A percentile compares a stretch with the other conserved stretches of the same genome.
Evolutionary conservation across 345 rosid species (phyloP).

Genomic region (Noccaea bulbosa): DNA sequence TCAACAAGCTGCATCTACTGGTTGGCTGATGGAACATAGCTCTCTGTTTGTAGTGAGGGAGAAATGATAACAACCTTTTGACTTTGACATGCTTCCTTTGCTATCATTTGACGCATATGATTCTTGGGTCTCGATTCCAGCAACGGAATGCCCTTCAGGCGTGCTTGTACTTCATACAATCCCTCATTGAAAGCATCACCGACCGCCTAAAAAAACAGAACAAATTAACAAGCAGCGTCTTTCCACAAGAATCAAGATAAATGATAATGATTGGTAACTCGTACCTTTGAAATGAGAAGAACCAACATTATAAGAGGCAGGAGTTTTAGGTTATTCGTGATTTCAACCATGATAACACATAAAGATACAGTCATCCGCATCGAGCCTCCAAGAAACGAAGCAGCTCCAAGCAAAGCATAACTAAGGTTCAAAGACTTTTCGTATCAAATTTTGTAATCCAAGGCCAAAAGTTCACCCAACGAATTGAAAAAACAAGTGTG

Average conservation of each 20-base stretch:
- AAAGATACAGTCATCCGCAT: conserved; percentile 98
- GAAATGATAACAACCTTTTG: conserved; percentile 61
- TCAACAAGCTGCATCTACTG: conserved; percentile 5
- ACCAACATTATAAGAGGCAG: conserved; percentile 97
- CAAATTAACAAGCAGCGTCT: background rate
- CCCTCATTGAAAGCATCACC: conserved; percentile 99
- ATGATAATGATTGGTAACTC: conserved; percentile 8
- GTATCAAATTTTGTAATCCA: no score
- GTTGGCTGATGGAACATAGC: no score
- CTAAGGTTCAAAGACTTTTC: conserved; percentile 46
- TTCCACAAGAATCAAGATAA: conserved; percentile 31
- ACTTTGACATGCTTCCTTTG: conserved; percentile 81
- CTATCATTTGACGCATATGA: conserved; percentile 74
- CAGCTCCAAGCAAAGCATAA: conserved; percentile 96
- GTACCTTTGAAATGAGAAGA: conserved; percentile 96
- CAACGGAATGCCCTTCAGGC: conserved; percentile 77
- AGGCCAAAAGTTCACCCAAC: conserved; percentile 20
- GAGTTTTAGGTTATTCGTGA: conserved; percentile 88
- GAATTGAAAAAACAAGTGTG: background rate
- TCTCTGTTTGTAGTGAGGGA: no score
- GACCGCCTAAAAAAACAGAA: conserved; percentile 68
- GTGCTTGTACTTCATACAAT: conserved; percentile 87
- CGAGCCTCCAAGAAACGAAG: conserved; percentile 98
- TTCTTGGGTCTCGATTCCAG: conserved; percentile 91
- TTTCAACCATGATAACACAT: conserved; percentile 98